Evolutionary conservation across 176 grass and related monocot species (phyloP).

Genomic region (Zoysia japonica): DNA sequence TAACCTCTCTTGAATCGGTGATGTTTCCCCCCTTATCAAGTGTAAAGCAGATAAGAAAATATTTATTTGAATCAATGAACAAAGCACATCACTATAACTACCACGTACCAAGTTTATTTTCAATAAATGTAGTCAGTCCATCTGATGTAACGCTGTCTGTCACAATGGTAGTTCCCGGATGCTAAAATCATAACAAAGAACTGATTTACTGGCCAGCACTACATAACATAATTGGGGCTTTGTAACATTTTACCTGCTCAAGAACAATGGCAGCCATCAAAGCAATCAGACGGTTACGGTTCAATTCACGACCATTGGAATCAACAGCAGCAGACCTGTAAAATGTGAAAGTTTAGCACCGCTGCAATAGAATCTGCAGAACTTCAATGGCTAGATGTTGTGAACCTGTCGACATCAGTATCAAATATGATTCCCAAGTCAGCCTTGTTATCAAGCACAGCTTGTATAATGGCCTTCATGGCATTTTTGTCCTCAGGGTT

Average conservation of each 20-base stretch:
- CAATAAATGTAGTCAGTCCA: slow-evolving; percentile 92
- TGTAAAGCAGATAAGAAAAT: slow-evolving; percentile 35
- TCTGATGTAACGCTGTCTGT: slow-evolving; percentile 98
- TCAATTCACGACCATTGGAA: slow-evolving; percentile 78
- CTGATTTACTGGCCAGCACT: slow-evolving; percentile 28
- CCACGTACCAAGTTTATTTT: slow-evolving; percentile 86
- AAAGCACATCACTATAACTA: slow-evolving; percentile 29
- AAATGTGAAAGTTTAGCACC: slow-evolving; percentile 7
- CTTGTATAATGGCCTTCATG: slow-evolving; percentile 90
- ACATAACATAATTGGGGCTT: slow-evolving; percentile 12
- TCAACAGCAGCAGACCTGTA: slow-evolving; percentile 94
- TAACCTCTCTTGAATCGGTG: slow-evolving; percentile 94
- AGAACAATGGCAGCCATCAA: slow-evolving; percentile 95
- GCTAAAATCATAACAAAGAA: slow-evolving; percentile 52
- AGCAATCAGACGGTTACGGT: slow-evolving; percentile 88
- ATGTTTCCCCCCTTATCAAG: slow-evolving; percentile 89
- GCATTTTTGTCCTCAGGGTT: slow-evolving; percentile 97
- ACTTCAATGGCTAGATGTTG: slow-evolving; percentile 25
- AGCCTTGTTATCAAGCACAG: slow-evolving; percentile 85
- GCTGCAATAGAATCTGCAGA: neutral
- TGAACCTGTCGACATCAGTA: slow-evolving; percentile 96
- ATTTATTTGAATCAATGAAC: slow-evolving; percentile 16
- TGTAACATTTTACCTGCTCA: slow-evolving; percentile 66
- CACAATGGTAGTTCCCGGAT: slow-evolving; percentile 86
- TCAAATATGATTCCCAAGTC: slow-evolving; percentile 99